Percentiles rank a stretch among this genome's conserved stretches.
phyloP scores from a whole-genome alignment of 345 rosid genomes.

The Xanthoceras sorbifolium region DNA sequence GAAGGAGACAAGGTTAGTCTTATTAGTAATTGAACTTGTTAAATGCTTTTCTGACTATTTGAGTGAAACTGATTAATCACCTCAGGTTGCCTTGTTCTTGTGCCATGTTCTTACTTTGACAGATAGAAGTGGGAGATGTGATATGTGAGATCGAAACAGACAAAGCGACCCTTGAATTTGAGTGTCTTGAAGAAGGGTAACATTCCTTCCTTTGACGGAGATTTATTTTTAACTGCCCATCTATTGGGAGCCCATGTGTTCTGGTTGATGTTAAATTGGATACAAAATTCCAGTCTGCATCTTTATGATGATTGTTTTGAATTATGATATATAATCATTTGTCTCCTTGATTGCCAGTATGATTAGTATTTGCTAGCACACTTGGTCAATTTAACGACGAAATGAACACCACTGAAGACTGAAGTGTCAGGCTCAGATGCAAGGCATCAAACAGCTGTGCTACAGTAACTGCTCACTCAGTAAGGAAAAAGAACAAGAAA shows the following conservation, averaged over 20 bases:
- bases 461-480: not conserved
- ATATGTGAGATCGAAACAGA: conserved; percentile 99
- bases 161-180: conserved; percentile 96
- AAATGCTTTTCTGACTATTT: conserved; percentile 11
- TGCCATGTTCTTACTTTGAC: conserved; percentile 35
- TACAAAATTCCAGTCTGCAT: not conserved
- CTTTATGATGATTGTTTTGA: not conserved
- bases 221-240: not conserved
- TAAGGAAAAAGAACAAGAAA: not conserved
- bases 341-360: not conserved
- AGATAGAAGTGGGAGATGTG: conserved; percentile 97
- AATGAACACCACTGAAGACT: not conserved
- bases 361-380: not conserved
- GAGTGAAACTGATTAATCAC: conserved; percentile 3
- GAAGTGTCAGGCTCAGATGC: not conserved
- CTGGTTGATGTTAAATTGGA: not conserved
- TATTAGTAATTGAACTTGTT: conserved; percentile 13
- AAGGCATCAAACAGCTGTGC: not conserved
- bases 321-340: not conserved
- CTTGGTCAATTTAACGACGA: not conserved
- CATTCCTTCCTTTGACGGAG: conserved; percentile 7
- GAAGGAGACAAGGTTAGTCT: conserved; percentile 94
- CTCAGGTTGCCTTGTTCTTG: conserved; percentile 21
- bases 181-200: conserved; percentile 97
- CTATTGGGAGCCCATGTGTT: not conserved